A percentile compares a stretch with the other conserved stretches of the same genome.
Evolutionary conservation across 2,329 filamentous ascomycete species (phyloP).

Genomic region (Aspergillus candidus): DNA sequence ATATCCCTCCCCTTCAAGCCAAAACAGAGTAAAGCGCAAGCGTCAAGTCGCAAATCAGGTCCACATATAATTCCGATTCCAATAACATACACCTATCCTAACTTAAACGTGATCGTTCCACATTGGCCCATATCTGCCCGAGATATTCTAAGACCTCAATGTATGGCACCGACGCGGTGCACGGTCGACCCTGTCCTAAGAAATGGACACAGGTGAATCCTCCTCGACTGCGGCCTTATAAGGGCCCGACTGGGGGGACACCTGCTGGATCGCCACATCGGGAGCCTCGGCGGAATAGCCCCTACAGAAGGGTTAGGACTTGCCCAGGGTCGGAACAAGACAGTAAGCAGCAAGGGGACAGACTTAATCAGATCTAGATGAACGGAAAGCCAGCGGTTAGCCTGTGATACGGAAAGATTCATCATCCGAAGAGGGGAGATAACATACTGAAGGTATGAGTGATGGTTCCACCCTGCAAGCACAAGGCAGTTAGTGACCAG

Average conservation of each 20-base stretch:
- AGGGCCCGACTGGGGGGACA: constrained; percentile 57
- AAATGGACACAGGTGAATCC: constrained; percentile 60
- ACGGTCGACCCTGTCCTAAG: constrained; percentile 14
- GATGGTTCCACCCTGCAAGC: constrained; percentile 58
- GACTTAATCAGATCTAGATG: constrained; percentile 40
- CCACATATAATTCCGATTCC: too few species aligned
- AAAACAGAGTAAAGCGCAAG: too few species aligned
- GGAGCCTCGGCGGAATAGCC: constrained; percentile 73
- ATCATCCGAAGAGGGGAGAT: constrained; percentile 5
- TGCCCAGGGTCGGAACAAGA: background rate
- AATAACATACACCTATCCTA: too few species aligned
- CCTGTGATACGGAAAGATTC: background rate
- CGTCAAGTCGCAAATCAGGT: too few species aligned
- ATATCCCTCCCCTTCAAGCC: too few species aligned
- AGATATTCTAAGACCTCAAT: too few species aligned
- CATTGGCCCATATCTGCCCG: too few species aligned
- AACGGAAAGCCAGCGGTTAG: constrained; percentile 9
- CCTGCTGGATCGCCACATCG: constrained; percentile 59
- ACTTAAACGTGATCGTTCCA: too few species aligned
- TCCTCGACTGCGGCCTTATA: constrained; percentile 68
- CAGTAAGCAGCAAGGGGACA: constrained; percentile 5
- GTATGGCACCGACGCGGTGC: background rate
- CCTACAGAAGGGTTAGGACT: constrained; percentile 40
- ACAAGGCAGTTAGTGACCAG: constrained; percentile 12
- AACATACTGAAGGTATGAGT: constrained; percentile 68